These are phyloP conservation scores for Colletotrichum endophyticum DNA, from an alignment of 2,329 filamentous ascomycete species.

Conservation along the genomic window DNA sequence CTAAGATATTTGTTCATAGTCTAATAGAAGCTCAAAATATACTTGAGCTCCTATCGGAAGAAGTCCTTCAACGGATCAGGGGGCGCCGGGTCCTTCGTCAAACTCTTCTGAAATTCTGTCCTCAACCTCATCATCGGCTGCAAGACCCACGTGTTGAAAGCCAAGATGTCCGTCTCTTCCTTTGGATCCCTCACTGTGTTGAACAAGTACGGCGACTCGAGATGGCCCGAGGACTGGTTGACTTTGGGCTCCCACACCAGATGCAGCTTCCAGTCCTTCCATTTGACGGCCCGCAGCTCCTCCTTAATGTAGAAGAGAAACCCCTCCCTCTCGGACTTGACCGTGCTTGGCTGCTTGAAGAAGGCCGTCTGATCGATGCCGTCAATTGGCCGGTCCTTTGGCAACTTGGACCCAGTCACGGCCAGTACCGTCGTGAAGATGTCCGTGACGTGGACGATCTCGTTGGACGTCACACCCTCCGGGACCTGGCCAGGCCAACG, in stretches of 20 bases:
- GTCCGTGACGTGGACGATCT: slow-evolving; percentile 37
- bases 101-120: slow-evolving; percentile 29
- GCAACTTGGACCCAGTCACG: slow-evolving; percentile 25
- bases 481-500: slow-evolving; percentile 36
- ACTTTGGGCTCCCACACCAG: slow-evolving; percentile 38
- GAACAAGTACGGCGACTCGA: slow-evolving; percentile 37
- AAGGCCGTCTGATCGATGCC: slow-evolving; percentile 31
- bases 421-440: slow-evolving; percentile 33
- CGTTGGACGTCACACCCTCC: slow-evolving; percentile 27
- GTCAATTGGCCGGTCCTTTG: slow-evolving; percentile 34
- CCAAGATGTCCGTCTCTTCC: slow-evolving; percentile 34
- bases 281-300: slow-evolving; percentile 36
- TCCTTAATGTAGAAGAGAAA: slow-evolving; percentile 40
- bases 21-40: background rate
- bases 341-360: slow-evolving; percentile 25
- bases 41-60: background rate
- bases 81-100: slow-evolving; percentile 33
- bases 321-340: slow-evolving; percentile 25
- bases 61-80: slow-evolving; percentile 32
- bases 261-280: slow-evolving; percentile 39
- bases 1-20: background rate
- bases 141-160: slow-evolving; percentile 36
- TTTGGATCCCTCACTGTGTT: slow-evolving; percentile 34
- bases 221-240: slow-evolving; percentile 32
- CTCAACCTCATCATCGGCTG: slow-evolving; percentile 33